phyloP scores from a whole-genome alignment of 2,329 filamentous ascomycete genomes.

The Cladophialophora immunda region DNA sequence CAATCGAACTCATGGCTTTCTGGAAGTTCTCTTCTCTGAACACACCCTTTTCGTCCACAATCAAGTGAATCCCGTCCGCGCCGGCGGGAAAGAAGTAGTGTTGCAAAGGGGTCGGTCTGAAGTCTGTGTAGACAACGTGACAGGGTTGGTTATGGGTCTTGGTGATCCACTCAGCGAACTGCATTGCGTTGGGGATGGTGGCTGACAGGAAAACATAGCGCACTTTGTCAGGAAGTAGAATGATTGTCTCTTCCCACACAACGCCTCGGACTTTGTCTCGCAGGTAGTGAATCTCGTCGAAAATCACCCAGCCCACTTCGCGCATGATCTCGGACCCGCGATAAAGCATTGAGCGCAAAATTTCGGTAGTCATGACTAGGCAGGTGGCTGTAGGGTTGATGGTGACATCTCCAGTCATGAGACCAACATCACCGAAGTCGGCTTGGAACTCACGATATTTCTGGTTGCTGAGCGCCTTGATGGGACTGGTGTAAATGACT shows the following conservation, averaged over 20 bases:
- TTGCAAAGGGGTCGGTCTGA: conserved; percentile 93
- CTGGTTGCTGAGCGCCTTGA: conserved; percentile 98
- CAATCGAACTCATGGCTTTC: conserved; percentile 89
- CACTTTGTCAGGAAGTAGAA: conserved; percentile 96
- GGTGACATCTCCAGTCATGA: conserved; percentile 99
- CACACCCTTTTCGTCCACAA: conserved; percentile 95
- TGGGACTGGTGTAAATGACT: conserved; percentile 98
- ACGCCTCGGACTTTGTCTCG: conserved; percentile 93
- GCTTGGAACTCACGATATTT: conserved; percentile 97
- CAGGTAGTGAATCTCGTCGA: conserved; percentile 99
- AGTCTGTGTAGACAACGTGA: conserved; percentile 99
- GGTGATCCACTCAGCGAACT: conserved; percentile 98
- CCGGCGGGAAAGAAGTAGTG: conserved; percentile 98
- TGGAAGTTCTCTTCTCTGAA: conserved; percentile 99
- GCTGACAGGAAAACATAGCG: conserved; percentile 98
- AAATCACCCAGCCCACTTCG: conserved; percentile 97
- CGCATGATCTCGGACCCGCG: conserved; percentile 99
- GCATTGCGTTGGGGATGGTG: conserved; percentile 98
- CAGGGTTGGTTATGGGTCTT: conserved; percentile 98
- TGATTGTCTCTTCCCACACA: conserved; percentile 99
- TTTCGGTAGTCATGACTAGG: conserved; percentile 99
- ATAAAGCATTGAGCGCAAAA: conserved; percentile 98
- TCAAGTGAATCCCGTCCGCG: conserved; percentile 88
- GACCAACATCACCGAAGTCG: conserved; percentile 93
- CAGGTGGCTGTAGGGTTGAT: conserved; percentile 99